Evolutionary conservation across 805 yeast genomes (phyloP), one percentile per base, ranked within the genome.

Genomic region (Saccharomycopsis guyanensis): DNA sequence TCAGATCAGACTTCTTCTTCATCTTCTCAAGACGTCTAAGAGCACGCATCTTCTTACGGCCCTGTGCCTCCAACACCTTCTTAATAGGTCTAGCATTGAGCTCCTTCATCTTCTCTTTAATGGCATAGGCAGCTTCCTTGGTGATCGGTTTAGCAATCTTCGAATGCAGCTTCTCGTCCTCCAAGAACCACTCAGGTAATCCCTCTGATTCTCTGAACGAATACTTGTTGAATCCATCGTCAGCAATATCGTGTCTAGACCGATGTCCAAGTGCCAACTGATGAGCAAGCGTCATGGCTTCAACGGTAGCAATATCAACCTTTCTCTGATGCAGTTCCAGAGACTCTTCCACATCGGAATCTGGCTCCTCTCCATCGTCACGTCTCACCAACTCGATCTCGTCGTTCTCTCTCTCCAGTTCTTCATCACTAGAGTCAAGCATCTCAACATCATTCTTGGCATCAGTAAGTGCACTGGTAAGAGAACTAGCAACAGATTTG

Each of bases 281-380:
- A 61, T 93, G 99, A 0, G 98, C 98, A 57, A 93, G 69, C 0
- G 98, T 93, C 99, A 93, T 93, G 3, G 96, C 96, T 62, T 88
- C 95, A 1, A 84, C 95, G 1, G 96, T 88, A 16, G 93, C 94
- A 50, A 89, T 69, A 53, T 86, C 95, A 42, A 86, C 79, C 50
- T 78, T 82, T 43, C 76, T 71, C 49, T 75, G 68, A 54, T 83
- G 86, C 23, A 63, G 66, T 54, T 60, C 68, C 50, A 57, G 67
- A 45, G 57, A 61, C 59, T 78, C 83, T 43, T 71, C 78, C 12
- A 41, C 51, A 18, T 40, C 49, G 12, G 39, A 29, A 7, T 46
- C 50, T 15, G 18, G 16, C 29, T 77, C 83, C 2, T 76, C 70
- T 54, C 73, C 78, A 47, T 70, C 77, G 40, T 67, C 73, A 3